These are phyloP conservation scores for Hypoxylon trugodes DNA, from an alignment of 495 filamentous ascomycete species.

Conservation along the genomic window DNA sequence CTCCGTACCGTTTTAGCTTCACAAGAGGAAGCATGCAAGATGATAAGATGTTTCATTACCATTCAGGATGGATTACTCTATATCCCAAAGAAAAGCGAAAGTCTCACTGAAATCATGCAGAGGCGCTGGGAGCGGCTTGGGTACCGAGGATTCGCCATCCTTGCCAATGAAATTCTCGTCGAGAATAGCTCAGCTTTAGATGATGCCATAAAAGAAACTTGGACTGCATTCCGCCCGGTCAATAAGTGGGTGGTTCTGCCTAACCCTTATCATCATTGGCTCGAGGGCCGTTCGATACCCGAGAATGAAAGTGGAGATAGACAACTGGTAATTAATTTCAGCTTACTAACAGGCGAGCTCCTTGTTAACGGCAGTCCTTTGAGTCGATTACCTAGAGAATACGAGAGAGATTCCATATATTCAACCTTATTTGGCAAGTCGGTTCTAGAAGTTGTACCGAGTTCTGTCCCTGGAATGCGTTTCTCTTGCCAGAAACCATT, in stretches of 20 bases:
- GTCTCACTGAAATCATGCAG: slow-evolving; percentile 32
- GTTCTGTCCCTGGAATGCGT: slow-evolving; percentile 53
- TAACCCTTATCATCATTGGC: slow-evolving; percentile 28
- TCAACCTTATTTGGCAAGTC: slow-evolving; percentile 48
- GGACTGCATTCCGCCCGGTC: slow-evolving; percentile 47
- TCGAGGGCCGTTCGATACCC: slow-evolving; percentile 16
- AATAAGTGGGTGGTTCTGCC: slow-evolving; percentile 34
- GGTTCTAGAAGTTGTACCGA: slow-evolving; percentile 57
- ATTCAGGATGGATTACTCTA: slow-evolving; percentile 46
- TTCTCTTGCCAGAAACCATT: slow-evolving; percentile 49
- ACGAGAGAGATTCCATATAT: slow-evolving; percentile 49
- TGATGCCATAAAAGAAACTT: slow-evolving; percentile 47
- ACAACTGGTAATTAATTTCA: slow-evolving; percentile 53
- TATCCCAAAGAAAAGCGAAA: slow-evolving; percentile 16
- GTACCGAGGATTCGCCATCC: slow-evolving; percentile 33
- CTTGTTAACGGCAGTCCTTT: slow-evolving; percentile 65
- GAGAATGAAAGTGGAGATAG: background rate
- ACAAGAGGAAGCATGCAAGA: slow-evolving; percentile 38
- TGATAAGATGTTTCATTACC: slow-evolving; percentile 51
- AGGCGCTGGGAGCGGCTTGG: slow-evolving; percentile 45
- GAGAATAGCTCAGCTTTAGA: slow-evolving; percentile 41
- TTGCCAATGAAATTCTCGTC: slow-evolving; percentile 48
- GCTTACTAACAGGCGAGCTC: slow-evolving; percentile 63
- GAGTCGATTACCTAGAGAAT: slow-evolving; percentile 57
- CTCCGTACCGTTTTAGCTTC: slow-evolving; percentile 38